A percentile compares a stretch with the other conserved stretches of the same genome.
These are phyloP conservation scores for Mycosarcoma mackinlayi DNA, from an alignment of 1,284 basidiomycete genomes.

Conservation along the genomic window DNA sequence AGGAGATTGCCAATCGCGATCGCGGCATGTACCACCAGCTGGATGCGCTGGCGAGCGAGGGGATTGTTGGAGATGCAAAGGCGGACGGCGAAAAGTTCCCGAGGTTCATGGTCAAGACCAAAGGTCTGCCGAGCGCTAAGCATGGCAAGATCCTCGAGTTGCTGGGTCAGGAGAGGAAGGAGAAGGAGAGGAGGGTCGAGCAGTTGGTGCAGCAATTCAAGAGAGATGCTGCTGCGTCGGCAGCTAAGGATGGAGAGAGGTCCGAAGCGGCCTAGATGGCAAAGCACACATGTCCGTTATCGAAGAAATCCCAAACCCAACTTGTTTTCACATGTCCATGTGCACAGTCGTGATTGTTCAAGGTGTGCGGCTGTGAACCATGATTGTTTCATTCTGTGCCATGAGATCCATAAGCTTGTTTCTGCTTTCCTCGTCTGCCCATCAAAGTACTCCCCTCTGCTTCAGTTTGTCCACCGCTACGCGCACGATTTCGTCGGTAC, in stretches of 20 bases:
- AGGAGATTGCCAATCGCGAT: constrained; percentile 33
- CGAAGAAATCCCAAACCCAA: neutral
- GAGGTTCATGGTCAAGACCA: constrained; percentile 36
- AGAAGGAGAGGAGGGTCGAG: constrained; percentile 50
- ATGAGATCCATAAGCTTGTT: too few relatives aligned
- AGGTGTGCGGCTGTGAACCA: too few relatives aligned
- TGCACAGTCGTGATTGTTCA: too few relatives aligned
- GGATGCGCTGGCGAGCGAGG: constrained; percentile 16
- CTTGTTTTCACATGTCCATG: too few relatives aligned
- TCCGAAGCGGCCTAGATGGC: neutral
- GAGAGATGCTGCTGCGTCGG: constrained; percentile 12
- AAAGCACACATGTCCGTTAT: too few relatives aligned
- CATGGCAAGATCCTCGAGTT: constrained; percentile 57
- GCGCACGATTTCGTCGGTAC: constrained; percentile 14
- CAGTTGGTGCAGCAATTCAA: constrained; percentile 41
- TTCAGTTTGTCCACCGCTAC: neutral
- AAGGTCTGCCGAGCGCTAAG: constrained; percentile 53
- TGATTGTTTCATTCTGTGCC: too few relatives aligned
- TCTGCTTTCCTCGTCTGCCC: too few relatives aligned
- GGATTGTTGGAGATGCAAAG: constrained; percentile 9
- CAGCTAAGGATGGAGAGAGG: neutral
- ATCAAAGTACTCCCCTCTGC: neutral
- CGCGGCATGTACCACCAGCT: constrained; percentile 14
- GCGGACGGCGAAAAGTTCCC: constrained; percentile 27
- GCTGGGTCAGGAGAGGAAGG: constrained; percentile 42